Percentiles rank a stretch among this genome's conserved stretches.
Evolutionary conservation across 1,139 yeast genomes (phyloP).

Genomic region (Sugiyamaella castrensis): DNA sequence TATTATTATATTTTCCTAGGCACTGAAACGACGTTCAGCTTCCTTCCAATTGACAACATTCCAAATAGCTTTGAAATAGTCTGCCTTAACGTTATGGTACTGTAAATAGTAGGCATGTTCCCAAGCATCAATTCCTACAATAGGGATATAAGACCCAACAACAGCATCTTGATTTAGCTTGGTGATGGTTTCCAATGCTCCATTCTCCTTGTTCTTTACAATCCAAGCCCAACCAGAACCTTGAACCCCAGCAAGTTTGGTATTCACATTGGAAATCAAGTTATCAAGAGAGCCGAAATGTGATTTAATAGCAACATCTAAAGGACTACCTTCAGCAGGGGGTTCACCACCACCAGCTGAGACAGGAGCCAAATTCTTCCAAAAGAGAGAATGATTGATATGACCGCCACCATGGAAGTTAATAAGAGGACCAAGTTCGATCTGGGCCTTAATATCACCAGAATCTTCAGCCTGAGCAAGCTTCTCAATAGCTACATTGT

Average conservation of each 20-base stretch:
- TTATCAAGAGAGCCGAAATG: conserved; percentile 80
- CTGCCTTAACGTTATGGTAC: conserved; percentile 90
- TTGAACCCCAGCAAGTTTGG: conserved; percentile 85
- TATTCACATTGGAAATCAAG: conserved; percentile 64
- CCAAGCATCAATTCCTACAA: conserved; percentile 97
- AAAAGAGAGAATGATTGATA: conserved; percentile 80
- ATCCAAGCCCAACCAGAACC: conserved; percentile 99
- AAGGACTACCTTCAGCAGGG: conserved; percentile 55
- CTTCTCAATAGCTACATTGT: conserved; percentile 79
- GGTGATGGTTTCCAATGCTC: conserved; percentile 79
- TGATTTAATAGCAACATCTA: conserved; percentile 59
- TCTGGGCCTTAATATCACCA: conserved; percentile 66
- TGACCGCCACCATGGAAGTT: conserved; percentile 97
- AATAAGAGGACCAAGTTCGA: conserved; percentile 69
- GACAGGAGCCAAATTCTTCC: conserved; percentile 87
- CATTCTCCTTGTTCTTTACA: conserved; percentile 81
- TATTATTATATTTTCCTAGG: conserved; percentile 18
- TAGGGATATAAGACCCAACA: conserved; percentile 67
- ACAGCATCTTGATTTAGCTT: conserved; percentile 91
- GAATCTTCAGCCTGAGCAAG: conserved; percentile 64
- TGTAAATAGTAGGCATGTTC: conserved; percentile 97
- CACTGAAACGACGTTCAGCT: conserved; percentile 67
- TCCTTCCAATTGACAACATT: conserved; percentile 95
- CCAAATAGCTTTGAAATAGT: conserved; percentile 96
- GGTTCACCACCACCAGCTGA: conserved; percentile 83